Evolutionary conservation across 257 asterid genomes (phyloP).

Genomic region (Solanum sparsipilum): DNA sequence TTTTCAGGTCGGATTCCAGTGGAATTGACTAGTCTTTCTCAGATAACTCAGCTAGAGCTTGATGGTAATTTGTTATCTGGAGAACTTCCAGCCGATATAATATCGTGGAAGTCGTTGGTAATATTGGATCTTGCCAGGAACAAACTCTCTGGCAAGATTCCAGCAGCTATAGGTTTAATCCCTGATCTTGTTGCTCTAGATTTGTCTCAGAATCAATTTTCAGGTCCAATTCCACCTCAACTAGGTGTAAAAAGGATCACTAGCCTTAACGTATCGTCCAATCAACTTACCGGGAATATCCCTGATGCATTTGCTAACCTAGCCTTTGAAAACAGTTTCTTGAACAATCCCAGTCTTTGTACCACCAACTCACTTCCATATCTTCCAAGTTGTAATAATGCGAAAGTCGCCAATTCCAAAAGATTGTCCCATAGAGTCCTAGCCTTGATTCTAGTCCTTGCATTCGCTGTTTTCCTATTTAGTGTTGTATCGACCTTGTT

Average conservation of each 20-base stretch:
- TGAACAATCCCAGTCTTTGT: slow-evolving; percentile 54
- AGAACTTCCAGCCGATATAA: slow-evolving; percentile 39
- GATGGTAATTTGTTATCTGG: slow-evolving; percentile 73
- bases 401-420: slow-evolving; percentile 8
- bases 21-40: slow-evolving; percentile 45
- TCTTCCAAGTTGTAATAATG: slow-evolving; percentile 30
- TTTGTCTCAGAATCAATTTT: slow-evolving; percentile 47
- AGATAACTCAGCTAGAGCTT: slow-evolving; percentile 32
- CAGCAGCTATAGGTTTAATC: slow-evolving; percentile 32
- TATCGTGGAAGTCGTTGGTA: slow-evolving; percentile 60
- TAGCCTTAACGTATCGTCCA: slow-evolving; percentile 59
- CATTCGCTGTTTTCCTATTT: slow-evolving; percentile 16
- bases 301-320: slow-evolving; percentile 54
- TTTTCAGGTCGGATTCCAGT: slow-evolving; percentile 53
- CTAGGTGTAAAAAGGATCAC: slow-evolving; percentile 44
- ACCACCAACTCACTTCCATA: slow-evolving; percentile 18
- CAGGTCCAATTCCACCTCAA: slow-evolving; percentile 60
- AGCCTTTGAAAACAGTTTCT: slow-evolving; percentile 61
- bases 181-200: slow-evolving; percentile 59
- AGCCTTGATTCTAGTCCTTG: slow-evolving; percentile 38
- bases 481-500: slow-evolving; percentile 16
- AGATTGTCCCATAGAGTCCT: slow-evolving; percentile 30
- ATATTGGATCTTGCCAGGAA: slow-evolving; percentile 47
- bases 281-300: slow-evolving; percentile 48
- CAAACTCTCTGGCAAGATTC: slow-evolving; percentile 52